Percentiles rank a stretch among this genome's conserved stretches.
These are phyloP conservation scores for Quambalaria eucalypti DNA, from an alignment of 1,284 basidiomycete genomes.

Conservation along the genomic window DNA sequence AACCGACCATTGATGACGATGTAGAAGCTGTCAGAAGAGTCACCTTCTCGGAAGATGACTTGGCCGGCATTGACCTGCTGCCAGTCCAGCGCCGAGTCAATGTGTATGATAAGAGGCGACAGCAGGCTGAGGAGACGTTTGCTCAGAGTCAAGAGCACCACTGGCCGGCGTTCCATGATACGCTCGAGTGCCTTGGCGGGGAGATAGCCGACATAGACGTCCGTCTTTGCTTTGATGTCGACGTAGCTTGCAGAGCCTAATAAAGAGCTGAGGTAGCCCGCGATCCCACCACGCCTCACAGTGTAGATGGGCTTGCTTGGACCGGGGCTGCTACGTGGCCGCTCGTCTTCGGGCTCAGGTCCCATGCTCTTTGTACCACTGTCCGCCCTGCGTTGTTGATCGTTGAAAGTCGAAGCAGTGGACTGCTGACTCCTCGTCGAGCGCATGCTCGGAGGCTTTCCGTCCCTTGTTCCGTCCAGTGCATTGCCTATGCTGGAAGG, in stretches of 20 bases:
- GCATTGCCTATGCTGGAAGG: constrained; percentile 24
- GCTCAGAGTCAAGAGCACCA: constrained; percentile 88
- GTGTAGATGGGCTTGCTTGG: constrained; percentile 61
- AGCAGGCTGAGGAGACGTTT: constrained; percentile 88
- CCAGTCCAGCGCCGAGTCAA: constrained; percentile 96
- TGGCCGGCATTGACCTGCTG: constrained; percentile 89
- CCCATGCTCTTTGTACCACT: background rate
- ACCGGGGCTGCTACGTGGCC: background rate
- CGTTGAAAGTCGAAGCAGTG: background rate
- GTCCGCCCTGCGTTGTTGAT: background rate
- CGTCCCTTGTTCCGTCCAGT: constrained; percentile 21
- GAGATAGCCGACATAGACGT: constrained; percentile 90
- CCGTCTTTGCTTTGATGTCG: constrained; percentile 90
- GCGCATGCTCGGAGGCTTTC: background rate
- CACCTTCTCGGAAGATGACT: constrained; percentile 81
- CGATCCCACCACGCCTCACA: constrained; percentile 83
- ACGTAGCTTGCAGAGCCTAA: constrained; percentile 88
- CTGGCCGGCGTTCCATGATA: constrained; percentile 83
- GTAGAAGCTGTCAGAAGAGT: constrained; percentile 86
- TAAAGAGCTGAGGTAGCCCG: constrained; percentile 90
- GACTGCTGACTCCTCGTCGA: background rate
- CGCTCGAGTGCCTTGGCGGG: constrained; percentile 79
- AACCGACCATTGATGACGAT: constrained; percentile 94
- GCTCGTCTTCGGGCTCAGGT: background rate
- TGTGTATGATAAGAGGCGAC: constrained; percentile 88